Evolutionary conservation across 495 filamentous ascomycete genomes (phyloP), one percentile per base, ranked within the genome.

Genomic region (Tuber indicum): DNA sequence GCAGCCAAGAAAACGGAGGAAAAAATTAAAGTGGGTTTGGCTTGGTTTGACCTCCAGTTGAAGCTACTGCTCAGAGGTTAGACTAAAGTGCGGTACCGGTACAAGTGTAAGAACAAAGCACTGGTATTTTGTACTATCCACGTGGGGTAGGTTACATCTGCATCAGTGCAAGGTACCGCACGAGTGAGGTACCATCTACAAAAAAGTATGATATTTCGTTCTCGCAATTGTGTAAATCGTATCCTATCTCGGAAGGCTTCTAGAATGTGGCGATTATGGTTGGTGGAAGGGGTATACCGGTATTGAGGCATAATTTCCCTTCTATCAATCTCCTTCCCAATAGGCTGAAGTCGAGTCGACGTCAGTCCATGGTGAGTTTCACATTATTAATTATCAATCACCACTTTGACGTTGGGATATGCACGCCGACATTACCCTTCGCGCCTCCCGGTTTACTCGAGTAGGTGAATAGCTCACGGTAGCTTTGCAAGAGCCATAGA

Each of bases 171-270:
- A 66, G 58, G 58, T 66, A 32, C 26, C 58, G 4, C 14, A 58
- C 49, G 49, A 66, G 58, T 66, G 26, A 16, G 14, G 26, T 66
- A 17, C 26, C 2, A 66, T 32, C 3, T 46, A 46, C 14, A 46
- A 21, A 4, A 47, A 14, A 46, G 23, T 9, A 10, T 1, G 9
- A 32, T 16, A 32, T 66, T 66, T 32, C n/a, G 58, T 66, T 66
- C 12, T 66, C n/a, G 12, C 58, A 1, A 66, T 66, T 66, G n/a
- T 66, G 58, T 66, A 66, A 66, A 66, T 32, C 4, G 26, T 66
- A 32, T n/a, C 58, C 58, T 1, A 66, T 66, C 58, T 66, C 58
- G 58, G 26, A 66, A 66, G n/a, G 58, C 58, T 66, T 66, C 58
- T 66, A n/a, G 58, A 66, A 66, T 66, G 16, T 7, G 32, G 58